Conservation (phyloP, 768 basidiomycete genomes). For the Suillus discolor region DNA sequence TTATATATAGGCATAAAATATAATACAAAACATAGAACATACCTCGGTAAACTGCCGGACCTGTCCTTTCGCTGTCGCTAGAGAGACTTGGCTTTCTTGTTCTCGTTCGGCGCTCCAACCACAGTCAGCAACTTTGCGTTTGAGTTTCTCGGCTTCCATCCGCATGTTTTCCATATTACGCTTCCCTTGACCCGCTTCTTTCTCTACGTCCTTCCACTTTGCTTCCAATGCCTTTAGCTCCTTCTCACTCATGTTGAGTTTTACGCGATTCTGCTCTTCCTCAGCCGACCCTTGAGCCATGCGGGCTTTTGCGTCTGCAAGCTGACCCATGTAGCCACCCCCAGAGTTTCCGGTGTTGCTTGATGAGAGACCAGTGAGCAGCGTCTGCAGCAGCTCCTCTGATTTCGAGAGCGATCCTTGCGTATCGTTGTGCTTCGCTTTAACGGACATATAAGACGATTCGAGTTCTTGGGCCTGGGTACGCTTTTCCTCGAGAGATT, state of each 20-base stretch:
- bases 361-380: constrained; percentile 89
- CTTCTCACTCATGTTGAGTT: constrained; percentile 74
- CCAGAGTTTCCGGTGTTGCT: constrained; percentile 64
- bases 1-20: constrained; percentile 13
- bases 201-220: constrained; percentile 81
- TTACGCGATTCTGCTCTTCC: constrained; percentile 78
- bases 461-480: constrained; percentile 57
- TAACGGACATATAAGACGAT: constrained; percentile 59
- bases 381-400: constrained; percentile 93
- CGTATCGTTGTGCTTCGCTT: constrained; percentile 65
- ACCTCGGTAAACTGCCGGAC: constrained; percentile 69
- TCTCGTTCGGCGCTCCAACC: constrained; percentile 84
- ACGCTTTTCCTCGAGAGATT: constrained; percentile 59
- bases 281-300: constrained; percentile 79
- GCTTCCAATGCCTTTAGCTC: constrained; percentile 79
- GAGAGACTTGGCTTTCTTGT: constrained; percentile 50
- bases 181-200: constrained; percentile 77
- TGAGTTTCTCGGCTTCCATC: constrained; percentile 58
- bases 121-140: constrained; percentile 53
- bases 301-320: constrained; percentile 80
- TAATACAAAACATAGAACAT: constrained; percentile 17
- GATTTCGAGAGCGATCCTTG: constrained; percentile 65
- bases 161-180: constrained; percentile 65
- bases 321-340: constrained; percentile 96
- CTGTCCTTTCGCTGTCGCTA: constrained; percentile 53